Base-by-base conservation (phyloP, 192 early-diverging fungal genomes). In the Physocladia obscura region DNA sequence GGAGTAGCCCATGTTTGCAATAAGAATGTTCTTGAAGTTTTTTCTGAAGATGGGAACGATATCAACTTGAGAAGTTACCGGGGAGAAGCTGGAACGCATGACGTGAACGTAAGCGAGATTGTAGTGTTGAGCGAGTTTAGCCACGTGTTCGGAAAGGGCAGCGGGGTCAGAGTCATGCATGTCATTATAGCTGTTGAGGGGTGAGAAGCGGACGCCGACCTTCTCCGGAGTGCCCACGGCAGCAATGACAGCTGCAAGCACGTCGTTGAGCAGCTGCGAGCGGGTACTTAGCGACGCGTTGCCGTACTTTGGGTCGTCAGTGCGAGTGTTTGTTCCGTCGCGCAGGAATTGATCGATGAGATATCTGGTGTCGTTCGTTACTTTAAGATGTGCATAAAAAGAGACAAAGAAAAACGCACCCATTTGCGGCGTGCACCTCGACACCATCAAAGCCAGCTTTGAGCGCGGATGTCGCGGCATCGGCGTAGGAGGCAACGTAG, bases 381-480 rank as follows among this genome's bases (percentile, higher is more conserved):
- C n/a, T n/a, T n/a, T n/a, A n/a, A n/a, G n/a, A n/a, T n/a, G n/a
- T n/a, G n/a, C n/a, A n/a, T n/a, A n/a, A n/a, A n/a, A n/a, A n/a
- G n/a, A n/a, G n/a, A n/a, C n/a, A n/a, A n/a, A n/a, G n/a, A n/a
- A n/a, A n/a, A n/a, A 44, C n/a, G 73, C 94, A 97, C 6, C 96
- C 96, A 76, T 98, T 92, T 2, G 96, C 94, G 52, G 78, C 85
- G 59, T 96, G 94, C 24, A 98, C 79, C 76, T 98, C 96, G 29
- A 97, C 76, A n/a, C 88, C 88, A 57, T 95, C 92, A 73, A 94
- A 92, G 0, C 92, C 93, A 90, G 67, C 52, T 22, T 13, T 11
- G 4, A 17, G 4, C 39, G 47, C 50, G 3, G 67, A 30, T n/a
- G 34, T 6, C 0, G 94, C 88, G 34, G 90, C 87, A 21, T 80